Conservation (phyloP, 345 rosid genomes). For the Populus deltoides region DNA sequence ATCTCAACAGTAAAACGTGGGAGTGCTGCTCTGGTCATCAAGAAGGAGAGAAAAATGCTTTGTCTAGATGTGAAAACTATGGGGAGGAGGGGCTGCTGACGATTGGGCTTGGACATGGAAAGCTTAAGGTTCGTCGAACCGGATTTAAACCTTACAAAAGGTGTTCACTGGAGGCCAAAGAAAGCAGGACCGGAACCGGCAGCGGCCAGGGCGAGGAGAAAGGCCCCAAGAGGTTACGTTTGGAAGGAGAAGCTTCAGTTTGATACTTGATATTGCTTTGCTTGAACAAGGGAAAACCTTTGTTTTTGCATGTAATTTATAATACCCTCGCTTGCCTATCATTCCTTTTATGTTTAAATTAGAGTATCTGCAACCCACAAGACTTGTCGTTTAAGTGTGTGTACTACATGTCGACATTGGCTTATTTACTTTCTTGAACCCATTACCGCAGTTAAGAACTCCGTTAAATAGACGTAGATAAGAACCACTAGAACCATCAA, state of each 20-base stretch:
- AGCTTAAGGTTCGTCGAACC: conserved; percentile 54
- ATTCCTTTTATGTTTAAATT: conserved; percentile 25
- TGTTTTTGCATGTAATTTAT: conserved; percentile 26
- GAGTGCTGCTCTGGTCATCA: conserved; percentile 24
- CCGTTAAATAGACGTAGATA: conserved; percentile 19
- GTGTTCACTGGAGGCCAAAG: conserved; percentile 76
- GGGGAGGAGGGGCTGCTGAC: conserved; percentile 45
- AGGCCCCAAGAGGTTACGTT: conserved; percentile 74
- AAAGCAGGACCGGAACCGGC: conserved; percentile 38
- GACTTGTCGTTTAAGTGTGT: conserved; percentile 42
- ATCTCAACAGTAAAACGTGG: conserved; percentile 44
- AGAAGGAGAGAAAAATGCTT: conserved; percentile 38
- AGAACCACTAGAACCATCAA: conserved; percentile 17
- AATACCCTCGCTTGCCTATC: conserved; percentile 23
- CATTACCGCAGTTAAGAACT: conserved; percentile 20
- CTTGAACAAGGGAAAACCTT: conserved; percentile 33
- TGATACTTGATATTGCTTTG: conserved; percentile 37
- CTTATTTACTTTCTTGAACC: conserved; percentile 31
- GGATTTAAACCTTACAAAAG: conserved; percentile 96
- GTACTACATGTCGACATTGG: conserved; percentile 34
- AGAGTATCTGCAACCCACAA: conserved; percentile 33
- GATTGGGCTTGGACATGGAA: conserved; percentile 54
- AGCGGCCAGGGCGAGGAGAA: conserved; percentile 62
- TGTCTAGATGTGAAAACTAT: conserved; percentile 20
- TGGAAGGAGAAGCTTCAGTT: conserved; percentile 64